A percentile compares a stretch with the other conserved stretches of the same genome.
These are phyloP conservation scores for Cladophialophora psammophila DNA, from an alignment of 2,329 filamentous ascomycete genomes.

Conservation along the genomic window DNA sequence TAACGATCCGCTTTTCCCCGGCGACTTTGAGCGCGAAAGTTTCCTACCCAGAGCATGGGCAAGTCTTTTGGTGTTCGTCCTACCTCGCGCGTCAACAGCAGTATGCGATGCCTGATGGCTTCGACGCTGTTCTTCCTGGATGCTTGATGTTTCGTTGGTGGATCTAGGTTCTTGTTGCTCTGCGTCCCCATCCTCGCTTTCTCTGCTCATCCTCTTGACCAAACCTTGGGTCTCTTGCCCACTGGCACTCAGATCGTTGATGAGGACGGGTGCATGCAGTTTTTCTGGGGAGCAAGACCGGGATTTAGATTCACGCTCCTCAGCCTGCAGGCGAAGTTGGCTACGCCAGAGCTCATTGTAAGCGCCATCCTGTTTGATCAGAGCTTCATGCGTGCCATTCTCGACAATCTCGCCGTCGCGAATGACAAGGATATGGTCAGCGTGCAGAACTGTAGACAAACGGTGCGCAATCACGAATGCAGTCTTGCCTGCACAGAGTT, in stretches of 20 bases:
- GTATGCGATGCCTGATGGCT: constrained; percentile 19
- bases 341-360: constrained; percentile 72
- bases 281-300: constrained; percentile 11
- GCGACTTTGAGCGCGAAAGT: constrained; percentile 14
- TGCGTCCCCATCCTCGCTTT: neutral
- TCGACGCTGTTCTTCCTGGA: constrained; percentile 1
- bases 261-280: neutral
- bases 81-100: constrained; percentile 14
- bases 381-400: constrained; percentile 66
- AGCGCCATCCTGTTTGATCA: constrained; percentile 64
- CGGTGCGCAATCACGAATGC: constrained; percentile 61
- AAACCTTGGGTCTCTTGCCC: constrained; percentile 11
- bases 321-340: constrained; percentile 48
- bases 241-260: constrained; percentile 21
- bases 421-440: constrained; percentile 72
- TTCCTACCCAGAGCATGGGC: constrained; percentile 7
- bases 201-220: constrained; percentile 6
- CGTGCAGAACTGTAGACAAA: constrained; percentile 53
- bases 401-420: constrained; percentile 69
- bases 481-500: constrained; percentile 58
- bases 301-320: constrained; percentile 7
- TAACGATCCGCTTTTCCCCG: constrained; percentile 6
- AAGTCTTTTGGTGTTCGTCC: constrained; percentile 8
- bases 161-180: neutral
- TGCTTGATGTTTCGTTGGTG: constrained; percentile 3